Base-by-base conservation (phyloP, 192 early-diverging fungal species). In the Backusella parvicylindrica region DNA sequence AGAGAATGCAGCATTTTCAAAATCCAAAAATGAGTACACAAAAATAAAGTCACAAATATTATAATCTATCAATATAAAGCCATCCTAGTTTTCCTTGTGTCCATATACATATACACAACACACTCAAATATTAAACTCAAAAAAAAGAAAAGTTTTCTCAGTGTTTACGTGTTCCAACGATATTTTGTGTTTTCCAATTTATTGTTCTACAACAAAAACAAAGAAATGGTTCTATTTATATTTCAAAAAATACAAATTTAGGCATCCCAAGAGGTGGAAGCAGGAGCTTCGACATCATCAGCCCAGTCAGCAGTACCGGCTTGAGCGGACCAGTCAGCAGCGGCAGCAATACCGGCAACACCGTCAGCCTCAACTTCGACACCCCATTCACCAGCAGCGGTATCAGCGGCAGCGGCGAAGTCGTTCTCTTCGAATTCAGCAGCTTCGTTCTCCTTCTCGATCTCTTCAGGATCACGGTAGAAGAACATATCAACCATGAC, bases 401-500 rank as follows among this genome's bases (percentile, higher is more conserved):
- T 82, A 50, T 77, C 82, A 75, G 76, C 75, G 53, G 83, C 76
- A 75, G 76, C 76, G 77, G 72, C 50, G 41, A 72, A 79, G 1
- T 64, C 66, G 41, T 41, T 65, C 16, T 87, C 86, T 33, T 84
- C 82, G 28, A 83, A 64, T 33, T 78, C 80, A 33, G 85, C 85
- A 23, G 84, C 87, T 43, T 84, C 89, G 66, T 87, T 87, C 82
- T 99, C 97, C 92, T 98, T 96, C 84, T 94, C 93, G 69, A 92
- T 91, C 83, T 99, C 98, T 81, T 94, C 95, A 78, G 97, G 91
- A 84, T 98, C 97, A 82, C 98, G 94, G 94, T 92, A 99, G 94
- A 99, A 99, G 98, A 98, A 99, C 98, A 99, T 97, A 87, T 99
- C 98, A 77, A 95, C 94, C 97, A 99, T 99, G 81, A 99, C 87